Evolutionary conservation across 495 filamentous ascomycete genomes (phyloP), one percentile per base, ranked within the genome.

Genomic region (Darksidea phi): DNA sequence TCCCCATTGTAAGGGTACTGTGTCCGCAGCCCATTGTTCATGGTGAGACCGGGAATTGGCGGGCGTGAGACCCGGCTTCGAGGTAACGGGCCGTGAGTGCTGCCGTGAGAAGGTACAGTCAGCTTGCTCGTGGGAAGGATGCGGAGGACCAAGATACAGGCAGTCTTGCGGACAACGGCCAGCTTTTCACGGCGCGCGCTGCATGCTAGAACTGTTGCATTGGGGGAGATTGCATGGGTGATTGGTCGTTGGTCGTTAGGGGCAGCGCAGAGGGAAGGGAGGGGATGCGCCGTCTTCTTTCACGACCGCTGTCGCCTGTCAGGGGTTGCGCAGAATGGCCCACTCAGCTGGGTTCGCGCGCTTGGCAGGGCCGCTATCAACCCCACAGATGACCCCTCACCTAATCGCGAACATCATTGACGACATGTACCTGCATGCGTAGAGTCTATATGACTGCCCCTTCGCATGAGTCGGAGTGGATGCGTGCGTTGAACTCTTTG

Each of bases 21-120:
- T 8, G 54, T 66, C 26, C 66, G 62, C 49, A 66, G 54, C 37
- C 62, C 61, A 38, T 63, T 66, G 47, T 60, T 49, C 66, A 69
- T 69, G 25, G n/a, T 65, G n/a, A 18, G 24, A 13, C 10, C 21
- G 15, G 53, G 18, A 11, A 1, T 37, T 3, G 24, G 41, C 21
- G 54, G 15, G 28, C 2, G 5, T 41, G 54, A 45, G 21, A 53
- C 48, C 20, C 48, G 46, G 8, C 46, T 15, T 20, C 21, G 48
- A 7, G 52, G 45, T 38, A 37, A 43, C 23, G 58, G 46, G 46
- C 50, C 41, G 28, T 36, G 20, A 23, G 5, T 13, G 51, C 46
- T 54, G 13, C 26, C 12, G 34, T 37, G 60, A 17, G 51, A 37
- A 54, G 66, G 56, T 48, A 45, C 56, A 57, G 52, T 36, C 36